These are phyloP conservation scores for Fusarium concolor DNA, from an alignment of 2,329 filamentous ascomycete genomes.

Conservation along the genomic window DNA sequence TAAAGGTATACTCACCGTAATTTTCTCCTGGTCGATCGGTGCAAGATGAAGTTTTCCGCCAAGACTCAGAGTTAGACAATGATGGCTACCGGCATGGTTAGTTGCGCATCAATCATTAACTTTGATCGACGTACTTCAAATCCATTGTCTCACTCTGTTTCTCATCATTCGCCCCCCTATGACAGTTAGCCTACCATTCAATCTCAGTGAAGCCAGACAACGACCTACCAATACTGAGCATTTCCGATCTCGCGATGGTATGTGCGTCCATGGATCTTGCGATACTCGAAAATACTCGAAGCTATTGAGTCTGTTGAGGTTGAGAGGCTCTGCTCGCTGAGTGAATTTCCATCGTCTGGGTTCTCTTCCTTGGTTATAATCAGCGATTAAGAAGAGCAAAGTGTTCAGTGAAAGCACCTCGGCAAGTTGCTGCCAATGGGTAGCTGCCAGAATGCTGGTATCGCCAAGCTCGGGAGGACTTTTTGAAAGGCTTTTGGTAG, in stretches of 20 bases:
- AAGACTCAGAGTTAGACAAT: conserved; percentile 6
- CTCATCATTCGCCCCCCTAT: conserved; percentile 15
- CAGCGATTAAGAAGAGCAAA: too few relatives aligned
- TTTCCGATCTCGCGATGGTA: conserved; percentile 18
- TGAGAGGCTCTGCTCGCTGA: not conserved
- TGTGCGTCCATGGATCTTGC: conserved; percentile 19
- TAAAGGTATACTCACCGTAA: not conserved
- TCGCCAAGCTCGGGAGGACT: conserved; percentile 2
- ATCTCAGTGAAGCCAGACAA: too few relatives aligned
- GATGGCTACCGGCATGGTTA: not conserved
- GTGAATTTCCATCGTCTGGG: conserved; percentile 2
- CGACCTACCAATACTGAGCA: conserved; percentile 16
- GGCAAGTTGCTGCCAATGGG: conserved; percentile 22
- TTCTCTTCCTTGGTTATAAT: too few relatives aligned
- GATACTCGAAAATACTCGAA: conserved; percentile 21
- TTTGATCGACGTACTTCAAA: not conserved
- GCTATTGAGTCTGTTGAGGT: conserved; percentile 13
- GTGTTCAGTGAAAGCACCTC: not conserved
- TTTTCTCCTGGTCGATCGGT: conserved; percentile 7
- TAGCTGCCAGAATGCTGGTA: conserved; percentile 3
- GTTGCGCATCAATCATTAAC: rapidly evolving
- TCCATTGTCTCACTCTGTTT: conserved; percentile 15
- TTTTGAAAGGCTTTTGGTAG: conserved; percentile 8
- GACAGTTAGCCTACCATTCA: not conserved
- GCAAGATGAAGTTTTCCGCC: conserved; percentile 17